Base-by-base conservation (phyloP, 2,329 filamentous ascomycete genomes). In the Aspergillus novofumigatus region DNA sequence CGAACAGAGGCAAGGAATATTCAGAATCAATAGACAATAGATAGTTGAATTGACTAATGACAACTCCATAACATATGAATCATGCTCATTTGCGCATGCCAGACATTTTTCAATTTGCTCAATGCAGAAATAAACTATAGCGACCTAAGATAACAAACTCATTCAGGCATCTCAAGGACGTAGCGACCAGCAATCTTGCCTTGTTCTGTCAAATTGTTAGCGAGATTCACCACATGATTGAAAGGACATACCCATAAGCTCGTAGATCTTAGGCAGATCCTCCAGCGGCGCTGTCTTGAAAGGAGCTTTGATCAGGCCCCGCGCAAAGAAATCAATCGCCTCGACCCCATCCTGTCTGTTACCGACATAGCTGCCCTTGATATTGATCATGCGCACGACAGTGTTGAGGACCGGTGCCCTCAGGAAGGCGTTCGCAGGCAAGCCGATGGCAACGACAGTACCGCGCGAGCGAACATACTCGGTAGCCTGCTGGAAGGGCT, bases 401-500 rank as follows among this genome's bases (percentile, higher is more conserved):
- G 88, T 90, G 70, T 92, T 86, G 73, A 97, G 96, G 57, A 97
- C 91, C 42, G 91, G 89, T 0, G 92, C 92, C 66, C 84, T 84
- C 62, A 97, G 82, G 75, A 82, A 88, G 2, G 92, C 91, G 62
- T 87, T 82, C 41, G 90, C 87, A 3, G 92, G 92, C 25, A 97
- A 81, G 69, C 92, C 92, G 68, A 97, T 93, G 77, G 90, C 92
- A 61, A 96, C 84, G 69, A 97, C 88, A 28, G 85, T 83, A 57
- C 92, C 92, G 60, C 86, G 85, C 54, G 91, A 83, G 58, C 92
- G 89, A 60, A 96, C 87, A 76, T 96, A 96, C 76, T 82, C 86
- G 49, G 90, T 86, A 45, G 93, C 93, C 79, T 96, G 91, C 79
- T 96, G 91, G 86, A 97, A 97, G 52, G 92, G 92, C 81, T 88